Evolutionary conservation across 2,329 filamentous ascomycete genomes (phyloP).

Genomic region (Penicillium oxalicum): DNA sequence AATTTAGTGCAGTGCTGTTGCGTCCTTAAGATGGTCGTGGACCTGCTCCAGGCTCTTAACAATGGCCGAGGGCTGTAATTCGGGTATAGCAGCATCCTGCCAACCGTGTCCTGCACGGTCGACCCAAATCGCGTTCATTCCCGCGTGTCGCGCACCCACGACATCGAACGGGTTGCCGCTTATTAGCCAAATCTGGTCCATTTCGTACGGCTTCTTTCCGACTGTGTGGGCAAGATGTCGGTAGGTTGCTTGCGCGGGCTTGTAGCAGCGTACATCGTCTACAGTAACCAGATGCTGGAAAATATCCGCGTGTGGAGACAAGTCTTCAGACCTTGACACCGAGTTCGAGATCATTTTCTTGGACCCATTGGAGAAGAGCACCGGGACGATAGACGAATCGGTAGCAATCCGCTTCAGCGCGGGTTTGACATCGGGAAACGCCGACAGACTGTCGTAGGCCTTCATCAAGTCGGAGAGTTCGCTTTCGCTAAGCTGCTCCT

Average conservation of each 20-base stretch:
- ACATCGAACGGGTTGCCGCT: conserved; percentile 70
- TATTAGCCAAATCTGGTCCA: conserved; percentile 59
- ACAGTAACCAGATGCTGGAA: conserved; percentile 58
- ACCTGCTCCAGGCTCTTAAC: conserved; percentile 55
- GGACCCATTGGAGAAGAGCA: conserved; percentile 68
- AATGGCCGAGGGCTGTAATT: conserved; percentile 48
- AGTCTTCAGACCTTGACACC: conserved; percentile 51
- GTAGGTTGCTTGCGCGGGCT: conserved; percentile 60
- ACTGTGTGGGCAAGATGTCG: conserved; percentile 50
- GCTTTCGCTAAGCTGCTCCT: conserved; percentile 40
- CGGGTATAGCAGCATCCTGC: conserved; percentile 55
- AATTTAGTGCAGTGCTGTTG: conserved; percentile 38
- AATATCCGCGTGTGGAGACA: conserved; percentile 44
- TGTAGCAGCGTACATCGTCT: conserved; percentile 56
- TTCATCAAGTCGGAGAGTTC: conserved; percentile 52
- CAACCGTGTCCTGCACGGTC: conserved; percentile 59
- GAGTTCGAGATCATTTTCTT: conserved; percentile 57
- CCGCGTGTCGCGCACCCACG: conserved; percentile 56
- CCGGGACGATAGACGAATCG: conserved; percentile 44
- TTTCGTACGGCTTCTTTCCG: conserved; percentile 41
- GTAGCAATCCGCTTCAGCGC: conserved; percentile 47
- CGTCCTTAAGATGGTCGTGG: conserved; percentile 35
- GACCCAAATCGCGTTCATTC: conserved; percentile 62
- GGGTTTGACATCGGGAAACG: conserved; percentile 58
- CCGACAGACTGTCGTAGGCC: conserved; percentile 58